Evolutionary conservation across 2,329 filamentous ascomycete genomes (phyloP).

Genomic region (Trichoderma aggressivum): DNA sequence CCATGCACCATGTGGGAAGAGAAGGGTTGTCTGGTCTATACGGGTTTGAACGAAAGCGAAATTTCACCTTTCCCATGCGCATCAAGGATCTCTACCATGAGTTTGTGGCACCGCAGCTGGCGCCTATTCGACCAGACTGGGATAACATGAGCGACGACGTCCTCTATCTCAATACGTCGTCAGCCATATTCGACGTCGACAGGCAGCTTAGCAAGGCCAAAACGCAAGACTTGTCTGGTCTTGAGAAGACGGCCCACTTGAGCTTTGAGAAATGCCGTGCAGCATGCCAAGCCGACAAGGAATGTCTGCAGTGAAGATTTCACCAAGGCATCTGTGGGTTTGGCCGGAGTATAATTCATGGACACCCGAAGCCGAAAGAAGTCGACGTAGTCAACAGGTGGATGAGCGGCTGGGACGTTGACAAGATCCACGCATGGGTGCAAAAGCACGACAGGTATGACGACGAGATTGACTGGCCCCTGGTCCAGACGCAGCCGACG

Average conservation of each 20-base stretch:
- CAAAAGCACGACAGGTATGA: slow-evolving; percentile 35
- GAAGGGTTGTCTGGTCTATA: slow-evolving; percentile 50
- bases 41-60: slow-evolving; percentile 47
- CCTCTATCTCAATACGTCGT: slow-evolving; percentile 38
- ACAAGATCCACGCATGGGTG: slow-evolving; percentile 42
- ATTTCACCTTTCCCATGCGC: slow-evolving; percentile 34
- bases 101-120: slow-evolving; percentile 43
- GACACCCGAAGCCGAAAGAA: slow-evolving; percentile 35
- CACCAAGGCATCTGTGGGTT: slow-evolving; percentile 38
- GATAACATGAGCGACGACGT: slow-evolving; percentile 50
- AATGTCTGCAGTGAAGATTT: slow-evolving; percentile 44
- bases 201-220: slow-evolving; percentile 33
- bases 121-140: slow-evolving; percentile 45
- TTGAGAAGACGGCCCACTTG: slow-evolving; percentile 41
- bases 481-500: neutral
- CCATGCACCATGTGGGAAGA: slow-evolving; percentile 53
- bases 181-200: slow-evolving; percentile 29
- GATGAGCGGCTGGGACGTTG: slow-evolving; percentile 42
- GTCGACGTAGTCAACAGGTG: slow-evolving; percentile 30
- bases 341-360: slow-evolving; percentile 36
- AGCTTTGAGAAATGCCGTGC: slow-evolving; percentile 42
- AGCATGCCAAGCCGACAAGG: slow-evolving; percentile 39
- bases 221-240: slow-evolving; percentile 31
- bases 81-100: slow-evolving; percentile 48
- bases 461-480: neutral